phyloP scores from a whole-genome alignment of 257 asterid species.

The Fraxinus americana region DNA sequence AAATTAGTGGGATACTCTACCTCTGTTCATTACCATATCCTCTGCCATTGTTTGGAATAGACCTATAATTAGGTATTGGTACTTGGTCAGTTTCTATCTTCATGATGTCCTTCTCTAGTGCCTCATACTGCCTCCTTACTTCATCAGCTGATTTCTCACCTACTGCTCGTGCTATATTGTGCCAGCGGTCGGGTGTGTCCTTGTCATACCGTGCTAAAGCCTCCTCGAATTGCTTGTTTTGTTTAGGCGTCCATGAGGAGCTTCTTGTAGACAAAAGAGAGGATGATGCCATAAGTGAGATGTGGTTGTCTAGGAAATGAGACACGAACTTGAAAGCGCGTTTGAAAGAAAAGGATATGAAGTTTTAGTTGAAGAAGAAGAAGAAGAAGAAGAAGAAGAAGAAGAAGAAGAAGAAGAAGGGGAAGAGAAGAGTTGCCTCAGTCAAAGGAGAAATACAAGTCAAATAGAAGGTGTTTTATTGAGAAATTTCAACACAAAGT shows the following conservation, averaged over 20 bases:
- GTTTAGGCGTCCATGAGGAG: constrained; percentile 49
- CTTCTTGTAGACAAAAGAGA: constrained; percentile 45
- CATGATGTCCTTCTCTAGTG: too few relatives aligned
- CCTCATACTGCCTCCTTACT: constrained; percentile 54
- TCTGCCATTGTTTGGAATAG: too few relatives aligned
- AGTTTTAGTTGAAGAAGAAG: not conserved
- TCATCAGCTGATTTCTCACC: constrained; percentile 52
- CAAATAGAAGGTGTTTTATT: constrained; percentile 36
- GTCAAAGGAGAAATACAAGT: constrained; percentile 32
- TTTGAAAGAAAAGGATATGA: not conserved
- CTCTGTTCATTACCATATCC: too few relatives aligned
- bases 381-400: not conserved
- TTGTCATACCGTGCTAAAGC: constrained; percentile 53
- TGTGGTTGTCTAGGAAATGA: not conserved
- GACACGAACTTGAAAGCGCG: not conserved
- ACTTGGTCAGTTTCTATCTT: too few relatives aligned
- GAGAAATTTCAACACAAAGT: constrained; percentile 27
- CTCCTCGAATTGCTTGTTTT: constrained; percentile 62
- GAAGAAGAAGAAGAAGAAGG: too few relatives aligned
- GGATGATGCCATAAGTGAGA: constrained; percentile 56
- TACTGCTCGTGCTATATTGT: constrained; percentile 51
- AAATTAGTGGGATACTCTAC: too few relatives aligned
- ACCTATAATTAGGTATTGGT: too few relatives aligned
- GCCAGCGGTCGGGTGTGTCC: constrained; percentile 61
- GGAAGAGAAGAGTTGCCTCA: constrained; percentile 17